These are phyloP conservation scores for Potentilla sterilis DNA, from an alignment of 306 rosid genomes.

Conservation along the genomic window DNA sequence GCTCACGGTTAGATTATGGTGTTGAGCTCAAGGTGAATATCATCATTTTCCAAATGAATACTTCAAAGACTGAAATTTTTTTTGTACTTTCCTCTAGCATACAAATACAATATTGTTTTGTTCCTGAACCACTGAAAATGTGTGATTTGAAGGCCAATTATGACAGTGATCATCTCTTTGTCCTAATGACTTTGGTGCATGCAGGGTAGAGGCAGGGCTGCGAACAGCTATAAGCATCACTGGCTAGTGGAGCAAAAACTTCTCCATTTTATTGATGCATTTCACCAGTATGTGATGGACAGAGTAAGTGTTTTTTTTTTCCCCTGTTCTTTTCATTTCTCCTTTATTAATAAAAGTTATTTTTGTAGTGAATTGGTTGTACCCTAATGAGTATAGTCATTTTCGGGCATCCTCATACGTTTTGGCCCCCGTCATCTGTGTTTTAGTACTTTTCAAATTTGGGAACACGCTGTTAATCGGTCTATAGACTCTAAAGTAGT, in stretches of 20 bases:
- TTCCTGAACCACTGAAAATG: neutral
- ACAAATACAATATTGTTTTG: no score
- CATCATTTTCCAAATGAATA: constrained; percentile 4
- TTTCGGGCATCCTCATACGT: no score
- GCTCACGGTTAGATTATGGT: constrained; percentile 92
- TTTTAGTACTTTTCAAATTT: no score
- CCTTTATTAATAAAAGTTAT: neutral
- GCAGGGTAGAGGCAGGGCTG: constrained; percentile 70
- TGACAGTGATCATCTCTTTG: constrained; percentile 16
- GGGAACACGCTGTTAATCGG: no score
- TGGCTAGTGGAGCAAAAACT: constrained; percentile 98
- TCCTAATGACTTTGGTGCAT: constrained; percentile 21
- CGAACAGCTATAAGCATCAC: constrained; percentile 61
- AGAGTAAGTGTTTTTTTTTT: constrained; percentile 50
- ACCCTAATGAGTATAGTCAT: no score
- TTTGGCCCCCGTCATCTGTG: no score
- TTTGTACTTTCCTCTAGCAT: neutral
- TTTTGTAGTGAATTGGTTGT: no score
- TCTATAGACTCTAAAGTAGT: no score
- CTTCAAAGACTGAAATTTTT: constrained; percentile 44
- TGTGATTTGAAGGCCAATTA: constrained; percentile 20
- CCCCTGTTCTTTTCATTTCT: neutral
- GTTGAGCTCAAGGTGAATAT: constrained; percentile 66
- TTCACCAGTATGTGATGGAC: constrained; percentile 98
- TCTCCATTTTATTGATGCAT: constrained; percentile 97